Evolutionary conservation across 371 early-diverging fungal genomes (phyloP), one percentile per base, ranked within the genome.

Genomic region (Gilbertella persicaria): DNA sequence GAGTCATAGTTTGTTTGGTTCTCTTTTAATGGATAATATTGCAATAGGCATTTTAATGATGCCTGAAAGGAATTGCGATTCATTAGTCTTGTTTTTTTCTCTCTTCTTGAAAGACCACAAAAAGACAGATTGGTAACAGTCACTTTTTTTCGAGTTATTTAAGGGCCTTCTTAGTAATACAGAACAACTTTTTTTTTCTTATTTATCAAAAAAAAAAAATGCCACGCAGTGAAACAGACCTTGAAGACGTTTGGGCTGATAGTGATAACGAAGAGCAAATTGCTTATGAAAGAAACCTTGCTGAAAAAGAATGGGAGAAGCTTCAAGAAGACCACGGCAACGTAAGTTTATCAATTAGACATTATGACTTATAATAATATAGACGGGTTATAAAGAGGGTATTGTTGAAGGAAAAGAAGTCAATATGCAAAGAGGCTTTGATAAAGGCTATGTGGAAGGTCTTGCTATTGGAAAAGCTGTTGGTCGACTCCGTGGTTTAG

Each of bases 361-460:
- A 24, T 17, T 19, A 10, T 28, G 17, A 17, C 58, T 29, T 8
- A 35, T 21, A 45, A 6, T 24, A 25, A 5, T 20, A 28, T 37
- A 86, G 86, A 68, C 70, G 28, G 87, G 87, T 1, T 87, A 85
- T 54, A 81, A 79, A 45, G 85, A 82, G 50, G 87, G 87, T 20
- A 78, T 85, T 39, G 58, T 75, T 4, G 85, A 82, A 60, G 85
- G 82, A 41, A 85, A 87, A 55, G 83, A 85, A 48, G 61, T 66
- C 4, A 66, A 71, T n/a, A 68, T 87, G 66, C 87, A 87, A 51
- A 43, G 66, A 40, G 87, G 87, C 0, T 87, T 87, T 58, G 79
- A 87, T 69, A 43, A 41, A 10, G 87, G 87, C 4, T 87, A 77
- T 51, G 53, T 38, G 7, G 79, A 81, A 43, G 84, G 80, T 7